Evolutionary conservation across 192 early-diverging fungal species (phyloP).

Genomic region (Backusella westeae): DNA sequence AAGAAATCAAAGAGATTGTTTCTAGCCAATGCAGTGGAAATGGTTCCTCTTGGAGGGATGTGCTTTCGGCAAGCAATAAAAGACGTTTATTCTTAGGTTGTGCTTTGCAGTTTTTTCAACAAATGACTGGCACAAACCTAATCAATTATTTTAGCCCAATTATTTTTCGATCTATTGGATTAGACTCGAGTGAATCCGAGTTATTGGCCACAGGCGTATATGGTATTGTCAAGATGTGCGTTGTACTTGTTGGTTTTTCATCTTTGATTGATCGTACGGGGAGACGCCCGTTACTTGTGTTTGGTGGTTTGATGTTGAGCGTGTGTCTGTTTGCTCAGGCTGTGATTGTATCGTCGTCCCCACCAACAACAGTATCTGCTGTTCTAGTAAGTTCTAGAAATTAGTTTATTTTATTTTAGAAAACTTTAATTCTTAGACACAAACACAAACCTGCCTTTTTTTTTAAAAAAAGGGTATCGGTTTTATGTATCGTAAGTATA

Average conservation of each 20-base stretch:
- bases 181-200: conserved; percentile 21
- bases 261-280: conserved; percentile 63
- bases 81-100: conserved; percentile 62
- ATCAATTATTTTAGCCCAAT: conserved; percentile 62
- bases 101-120: conserved; percentile 72
- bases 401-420: neutral
- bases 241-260: conserved; percentile 45
- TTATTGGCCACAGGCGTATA: conserved; percentile 36
- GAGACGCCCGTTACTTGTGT: conserved; percentile 63
- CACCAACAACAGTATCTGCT: neutral
- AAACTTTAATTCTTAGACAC: neutral
- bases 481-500: conserved; percentile 18
- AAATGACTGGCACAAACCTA: conserved; percentile 25
- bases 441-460: neutral
- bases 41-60: conserved; percentile 55
- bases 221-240: conserved; percentile 35
- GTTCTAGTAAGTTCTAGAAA: conserved; percentile 11
- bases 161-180: conserved; percentile 32
- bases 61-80: conserved; percentile 49
- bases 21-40: conserved; percentile 12
- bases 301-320: conserved; percentile 29
- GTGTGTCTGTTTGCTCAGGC: conserved; percentile 22
- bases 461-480: neutral
- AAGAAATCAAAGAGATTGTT: conserved; percentile 52
- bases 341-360: neutral